Conservation (phyloP, 129 eudicot species). For the Erigeron canadensis region DNA sequence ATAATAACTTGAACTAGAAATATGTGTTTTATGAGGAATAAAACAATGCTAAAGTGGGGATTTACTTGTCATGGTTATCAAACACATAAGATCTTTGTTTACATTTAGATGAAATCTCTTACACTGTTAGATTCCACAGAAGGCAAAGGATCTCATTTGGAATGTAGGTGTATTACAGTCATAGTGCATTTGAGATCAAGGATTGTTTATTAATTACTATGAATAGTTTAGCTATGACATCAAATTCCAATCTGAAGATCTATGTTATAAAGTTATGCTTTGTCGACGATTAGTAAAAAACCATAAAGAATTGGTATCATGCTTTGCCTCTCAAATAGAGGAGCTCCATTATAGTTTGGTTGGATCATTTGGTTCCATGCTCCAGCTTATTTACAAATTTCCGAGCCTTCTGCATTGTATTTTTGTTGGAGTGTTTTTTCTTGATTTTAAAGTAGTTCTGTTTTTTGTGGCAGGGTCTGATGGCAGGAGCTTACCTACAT, state of each 20-base stretch:
- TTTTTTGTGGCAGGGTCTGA: constrained; percentile 48
- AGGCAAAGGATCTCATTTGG: neutral
- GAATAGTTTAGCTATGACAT: neutral
- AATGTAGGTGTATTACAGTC: neutral
- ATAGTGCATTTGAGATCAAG: neutral
- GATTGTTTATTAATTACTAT: constrained; percentile 16
- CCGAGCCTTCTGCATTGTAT: neutral
- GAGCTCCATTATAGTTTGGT: constrained; percentile 14
- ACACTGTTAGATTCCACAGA: neutral
- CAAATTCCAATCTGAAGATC: neutral
- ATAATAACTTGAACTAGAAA: constrained; percentile 9
- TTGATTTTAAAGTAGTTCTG: constrained; percentile 13
- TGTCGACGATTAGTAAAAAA: neutral
- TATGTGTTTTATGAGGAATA: neutral
- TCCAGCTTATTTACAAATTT: neutral
- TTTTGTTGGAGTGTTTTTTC: constrained; percentile 1
- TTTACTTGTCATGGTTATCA: no score
- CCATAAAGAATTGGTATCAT: neutral
- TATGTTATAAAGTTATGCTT: neutral
- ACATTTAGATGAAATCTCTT: no score
- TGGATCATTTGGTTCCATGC: constrained; percentile 12
- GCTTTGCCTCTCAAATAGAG: constrained; percentile 12
- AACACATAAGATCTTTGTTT: no score
- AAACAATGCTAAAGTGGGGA: constrained; percentile 9
- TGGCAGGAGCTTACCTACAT: constrained; percentile 47